Evolutionary conservation across 345 rosid species (phyloP).

Genomic region (Reutealis trisperma): DNA sequence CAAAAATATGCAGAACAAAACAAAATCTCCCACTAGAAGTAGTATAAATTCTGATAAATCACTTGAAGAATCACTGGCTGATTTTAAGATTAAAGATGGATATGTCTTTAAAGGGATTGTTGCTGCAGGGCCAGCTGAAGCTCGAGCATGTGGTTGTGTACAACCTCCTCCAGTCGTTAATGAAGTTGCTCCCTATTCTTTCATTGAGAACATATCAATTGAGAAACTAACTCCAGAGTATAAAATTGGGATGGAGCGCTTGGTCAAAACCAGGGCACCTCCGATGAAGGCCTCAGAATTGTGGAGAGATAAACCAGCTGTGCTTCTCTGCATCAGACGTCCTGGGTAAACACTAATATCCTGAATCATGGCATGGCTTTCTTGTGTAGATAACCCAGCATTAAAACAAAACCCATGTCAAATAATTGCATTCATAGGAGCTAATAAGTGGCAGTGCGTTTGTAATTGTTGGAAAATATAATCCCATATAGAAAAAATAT

Average conservation of each 20-base stretch:
- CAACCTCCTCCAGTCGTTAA: conserved; percentile 55
- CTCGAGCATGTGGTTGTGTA: conserved; percentile 62
- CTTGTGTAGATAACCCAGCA: not conserved
- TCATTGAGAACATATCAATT: conserved; percentile 48
- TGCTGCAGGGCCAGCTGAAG: conserved; percentile 55
- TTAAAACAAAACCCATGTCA: not conserved
- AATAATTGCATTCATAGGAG: not conserved
- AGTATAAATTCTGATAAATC: conserved; percentile 32
- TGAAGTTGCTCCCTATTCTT: conserved; percentile 48
- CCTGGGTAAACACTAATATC: conserved; percentile 50
- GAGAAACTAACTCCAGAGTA: conserved; percentile 57
- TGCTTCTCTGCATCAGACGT: conserved; percentile 59
- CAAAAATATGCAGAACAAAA: conserved; percentile 23
- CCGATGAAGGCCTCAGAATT: conserved; percentile 63
- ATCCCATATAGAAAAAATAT: no score
- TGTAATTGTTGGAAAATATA: no score
- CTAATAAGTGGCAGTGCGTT: not conserved
- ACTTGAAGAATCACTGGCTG: conserved; percentile 51
- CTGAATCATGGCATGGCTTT: not conserved
- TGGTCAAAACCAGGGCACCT: conserved; percentile 54
- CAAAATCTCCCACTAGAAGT: conserved; percentile 28
- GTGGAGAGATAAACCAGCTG: conserved; percentile 61
- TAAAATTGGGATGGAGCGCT: conserved; percentile 54
- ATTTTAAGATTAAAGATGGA: conserved; percentile 54
- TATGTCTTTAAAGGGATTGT: conserved; percentile 63